A percentile compares a stretch with the other conserved stretches of the same genome.
Conservation (phyloP, 176 grass and related monocot species). For the Poa pratensis region DNA sequence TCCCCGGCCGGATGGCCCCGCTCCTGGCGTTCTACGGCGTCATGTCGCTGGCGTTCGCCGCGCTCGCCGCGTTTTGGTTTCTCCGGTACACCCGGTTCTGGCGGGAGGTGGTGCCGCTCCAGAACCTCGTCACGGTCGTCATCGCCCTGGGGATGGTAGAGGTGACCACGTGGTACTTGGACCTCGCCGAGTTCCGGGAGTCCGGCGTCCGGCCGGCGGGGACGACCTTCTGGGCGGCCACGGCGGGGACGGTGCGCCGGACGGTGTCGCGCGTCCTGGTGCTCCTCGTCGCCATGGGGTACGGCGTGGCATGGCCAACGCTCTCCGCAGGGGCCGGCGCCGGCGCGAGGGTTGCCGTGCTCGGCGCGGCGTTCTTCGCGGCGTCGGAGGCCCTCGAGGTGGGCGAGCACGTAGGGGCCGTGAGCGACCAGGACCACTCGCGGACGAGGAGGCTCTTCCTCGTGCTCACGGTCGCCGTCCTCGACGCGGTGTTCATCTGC, state of each 20-base stretch:
- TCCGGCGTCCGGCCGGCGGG: slow-evolving; percentile 66
- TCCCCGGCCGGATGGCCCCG: slow-evolving; percentile 80
- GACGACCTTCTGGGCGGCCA: slow-evolving; percentile 75
- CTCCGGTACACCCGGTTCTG: slow-evolving; percentile 62
- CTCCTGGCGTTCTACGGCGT: slow-evolving; percentile 70
- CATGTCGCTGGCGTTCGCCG: slow-evolving; percentile 75
- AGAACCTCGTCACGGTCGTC: slow-evolving; percentile 66
- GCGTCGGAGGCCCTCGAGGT: slow-evolving; percentile 64
- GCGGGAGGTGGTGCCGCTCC: slow-evolving; percentile 69
- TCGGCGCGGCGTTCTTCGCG: slow-evolving; percentile 61
- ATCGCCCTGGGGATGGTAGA: slow-evolving; percentile 87
- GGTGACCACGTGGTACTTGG: slow-evolving; percentile 71
- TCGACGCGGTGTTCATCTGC: slow-evolving; percentile 73
- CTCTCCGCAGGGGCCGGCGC: slow-evolving; percentile 19
- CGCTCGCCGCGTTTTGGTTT: slow-evolving; percentile 72
- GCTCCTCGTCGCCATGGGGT: slow-evolving; percentile 73
- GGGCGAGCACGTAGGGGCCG: slow-evolving; percentile 66
- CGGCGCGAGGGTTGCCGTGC: slow-evolving; percentile 51
- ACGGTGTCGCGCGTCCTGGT: slow-evolving; percentile 63
- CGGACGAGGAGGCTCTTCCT: slow-evolving; percentile 59
- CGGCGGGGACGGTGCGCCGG: slow-evolving; percentile 52
- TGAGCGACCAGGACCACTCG: slow-evolving; percentile 78
- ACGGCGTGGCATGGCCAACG: slow-evolving; percentile 61
- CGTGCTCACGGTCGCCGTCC: slow-evolving; percentile 50
- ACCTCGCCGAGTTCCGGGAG: slow-evolving; percentile 62